Evolutionary conservation across 495 filamentous ascomycete genomes (phyloP).

Genomic region (Friedmanniomyces endolithicus): DNA sequence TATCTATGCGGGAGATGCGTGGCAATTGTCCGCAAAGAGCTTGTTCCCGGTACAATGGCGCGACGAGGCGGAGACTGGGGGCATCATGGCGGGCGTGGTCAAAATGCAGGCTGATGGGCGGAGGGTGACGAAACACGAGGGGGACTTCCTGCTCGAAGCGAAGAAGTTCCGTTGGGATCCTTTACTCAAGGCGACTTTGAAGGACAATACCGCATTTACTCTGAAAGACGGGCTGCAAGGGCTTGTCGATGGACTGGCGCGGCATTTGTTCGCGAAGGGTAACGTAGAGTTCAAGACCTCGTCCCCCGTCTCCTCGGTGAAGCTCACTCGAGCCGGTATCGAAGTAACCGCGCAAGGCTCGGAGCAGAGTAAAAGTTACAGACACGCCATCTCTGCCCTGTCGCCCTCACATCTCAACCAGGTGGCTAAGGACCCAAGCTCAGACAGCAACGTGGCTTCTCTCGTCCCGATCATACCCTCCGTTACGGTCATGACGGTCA

Average conservation of each 20-base stretch:
- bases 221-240: slow-evolving; percentile 48
- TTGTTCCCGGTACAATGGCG: slow-evolving; percentile 44
- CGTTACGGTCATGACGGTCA: slow-evolving; percentile 80
- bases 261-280: slow-evolving; percentile 32
- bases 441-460: slow-evolving; percentile 13
- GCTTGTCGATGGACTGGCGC: slow-evolving; percentile 38
- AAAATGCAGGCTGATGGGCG: slow-evolving; percentile 6
- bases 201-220: slow-evolving; percentile 42
- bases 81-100: slow-evolving; percentile 22
- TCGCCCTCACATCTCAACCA: slow-evolving; percentile 37
- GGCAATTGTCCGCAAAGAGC: slow-evolving; percentile 58
- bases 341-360: slow-evolving; percentile 1
- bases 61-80: slow-evolving; percentile 36
- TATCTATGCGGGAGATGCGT: slow-evolving; percentile 86
- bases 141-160: slow-evolving; percentile 18
- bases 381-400: slow-evolving; percentile 62
- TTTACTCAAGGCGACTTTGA: slow-evolving; percentile 15
- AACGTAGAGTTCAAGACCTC: slow-evolving; percentile 44
- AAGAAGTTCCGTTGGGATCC: slow-evolving; percentile 21
- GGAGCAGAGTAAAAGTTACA: slow-evolving; percentile 33
- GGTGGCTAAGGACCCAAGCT: background rate
- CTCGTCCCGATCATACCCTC: slow-evolving; percentile 45
- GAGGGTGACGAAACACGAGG: slow-evolving; percentile 19
- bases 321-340: background rate
- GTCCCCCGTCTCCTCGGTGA: slow-evolving; percentile 29